A percentile compares a stretch with the other conserved stretches of the same genome.
These are phyloP conservation scores for Phytophthora idaei DNA, from an alignment of 352 stramenopile species.

Conservation along the genomic window DNA sequence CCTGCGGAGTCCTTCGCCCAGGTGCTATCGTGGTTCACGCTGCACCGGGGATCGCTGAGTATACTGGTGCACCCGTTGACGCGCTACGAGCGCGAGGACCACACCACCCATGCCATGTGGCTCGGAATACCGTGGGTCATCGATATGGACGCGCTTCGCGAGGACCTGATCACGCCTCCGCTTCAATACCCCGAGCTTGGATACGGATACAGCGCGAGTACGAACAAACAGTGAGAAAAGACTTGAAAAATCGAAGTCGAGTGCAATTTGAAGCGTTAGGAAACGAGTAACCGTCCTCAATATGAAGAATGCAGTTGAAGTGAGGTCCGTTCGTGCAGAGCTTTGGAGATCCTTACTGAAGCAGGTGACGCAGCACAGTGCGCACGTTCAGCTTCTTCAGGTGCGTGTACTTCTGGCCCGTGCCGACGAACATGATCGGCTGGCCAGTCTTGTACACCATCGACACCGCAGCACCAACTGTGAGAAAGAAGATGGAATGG, in stretches of 20 bases:
- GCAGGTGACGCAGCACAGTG: slow-evolving; percentile 95
- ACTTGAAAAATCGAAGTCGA: slow-evolving; percentile 11
- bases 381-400: slow-evolving; percentile 97
- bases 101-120: slow-evolving; percentile 64
- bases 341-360: slow-evolving; percentile 65
- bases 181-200: slow-evolving; percentile 65
- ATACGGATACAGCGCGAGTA: slow-evolving; percentile 54
- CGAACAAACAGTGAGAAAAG: slow-evolving; percentile 15
- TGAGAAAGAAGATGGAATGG: slow-evolving; percentile 3
- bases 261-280: slow-evolving; percentile 31
- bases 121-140: slow-evolving; percentile 50
- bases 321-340: slow-evolving; percentile 11
- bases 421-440: slow-evolving; percentile 99
- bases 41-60: slow-evolving; percentile 61
- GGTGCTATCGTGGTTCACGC: slow-evolving; percentile 70
- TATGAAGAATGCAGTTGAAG: slow-evolving; percentile 25
- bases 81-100: slow-evolving; percentile 55
- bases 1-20: slow-evolving; percentile 62
- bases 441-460: slow-evolving; percentile 99
- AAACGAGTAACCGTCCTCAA: slow-evolving; percentile 18
- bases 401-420: slow-evolving; percentile 99
- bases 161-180: slow-evolving; percentile 40
- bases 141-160: slow-evolving; percentile 41
- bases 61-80: slow-evolving; percentile 75
- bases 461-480: slow-evolving; percentile 98